phyloP scores from a whole-genome alignment of 2,329 filamentous ascomycete species.

The Phoma sp. region DNA sequence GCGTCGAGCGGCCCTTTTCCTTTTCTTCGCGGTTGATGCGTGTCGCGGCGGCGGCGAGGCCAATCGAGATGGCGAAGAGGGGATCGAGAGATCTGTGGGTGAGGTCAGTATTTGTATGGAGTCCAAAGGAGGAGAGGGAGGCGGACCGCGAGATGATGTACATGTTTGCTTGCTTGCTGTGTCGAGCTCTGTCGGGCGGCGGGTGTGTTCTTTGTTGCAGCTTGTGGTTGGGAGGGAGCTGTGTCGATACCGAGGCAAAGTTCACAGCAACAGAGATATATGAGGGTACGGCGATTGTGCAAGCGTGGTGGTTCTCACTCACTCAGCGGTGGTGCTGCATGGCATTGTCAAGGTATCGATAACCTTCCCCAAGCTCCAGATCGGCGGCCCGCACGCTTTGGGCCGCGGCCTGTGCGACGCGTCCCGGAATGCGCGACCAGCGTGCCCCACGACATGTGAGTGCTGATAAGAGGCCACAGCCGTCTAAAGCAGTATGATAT shows the following conservation, averaged over 20 bases:
- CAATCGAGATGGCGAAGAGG: constrained; percentile 57
- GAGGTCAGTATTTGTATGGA: neutral
- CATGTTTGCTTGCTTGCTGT: constrained; percentile 1
- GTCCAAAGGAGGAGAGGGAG: too few relatives aligned
- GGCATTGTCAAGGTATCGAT: constrained; percentile 21
- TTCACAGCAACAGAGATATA: neutral
- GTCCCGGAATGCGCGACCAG: constrained; percentile 12
- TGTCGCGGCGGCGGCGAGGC: constrained; percentile 51
- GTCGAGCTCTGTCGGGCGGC: neutral
- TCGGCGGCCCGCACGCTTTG: constrained; percentile 26
- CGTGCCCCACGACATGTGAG: constrained; percentile 20
- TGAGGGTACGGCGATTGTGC: neutral
- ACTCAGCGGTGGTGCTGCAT: neutral
- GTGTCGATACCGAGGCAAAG: neutral
- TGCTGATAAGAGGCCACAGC: neutral
- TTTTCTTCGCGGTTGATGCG: constrained; percentile 56
- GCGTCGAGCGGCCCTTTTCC: constrained; percentile 51
- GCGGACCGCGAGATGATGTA: constrained; percentile 16
- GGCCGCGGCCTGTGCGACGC: constrained; percentile 23
- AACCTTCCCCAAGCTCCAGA: constrained; percentile 23
- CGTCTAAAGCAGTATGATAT: neutral
- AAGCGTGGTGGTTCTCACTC: neutral
- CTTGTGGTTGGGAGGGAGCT: neutral
- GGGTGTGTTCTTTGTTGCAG: neutral
- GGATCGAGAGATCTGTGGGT: constrained; percentile 53